Percentiles rank a stretch among this genome's conserved stretches.
Conservation (phyloP, 2,329 filamentous ascomycete species). For the Aspergillus sclerotialis region DNA sequence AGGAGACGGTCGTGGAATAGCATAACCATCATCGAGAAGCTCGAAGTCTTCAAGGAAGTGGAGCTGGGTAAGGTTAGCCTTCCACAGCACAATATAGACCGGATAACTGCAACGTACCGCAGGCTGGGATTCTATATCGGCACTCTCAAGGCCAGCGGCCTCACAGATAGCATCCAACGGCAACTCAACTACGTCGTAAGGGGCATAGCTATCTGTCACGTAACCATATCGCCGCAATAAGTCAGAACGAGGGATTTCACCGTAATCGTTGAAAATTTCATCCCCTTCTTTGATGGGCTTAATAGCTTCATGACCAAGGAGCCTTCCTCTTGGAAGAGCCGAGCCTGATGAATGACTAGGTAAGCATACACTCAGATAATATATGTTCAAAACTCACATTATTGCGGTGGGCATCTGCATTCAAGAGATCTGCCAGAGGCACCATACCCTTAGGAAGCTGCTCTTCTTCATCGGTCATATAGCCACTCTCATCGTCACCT, state of each 20-base stretch:
- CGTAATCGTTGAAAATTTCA: slow-evolving; percentile 85
- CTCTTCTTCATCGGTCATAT: slow-evolving; percentile 58
- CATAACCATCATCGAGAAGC: slow-evolving; percentile 67
- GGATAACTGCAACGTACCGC: slow-evolving; percentile 15
- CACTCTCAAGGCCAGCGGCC: slow-evolving; percentile 25
- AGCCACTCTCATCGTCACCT: slow-evolving; percentile 38
- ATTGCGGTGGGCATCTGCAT: slow-evolving; percentile 74
- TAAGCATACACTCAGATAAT: background rate
- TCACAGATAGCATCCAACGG: slow-evolving; percentile 53
- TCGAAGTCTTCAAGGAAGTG: slow-evolving; percentile 55
- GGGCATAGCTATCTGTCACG: slow-evolving; percentile 67
- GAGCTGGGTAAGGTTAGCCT: slow-evolving; percentile 21
- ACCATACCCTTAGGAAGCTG: slow-evolving; percentile 74
- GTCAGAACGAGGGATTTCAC: slow-evolving; percentile 74
- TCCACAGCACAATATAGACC: background rate
- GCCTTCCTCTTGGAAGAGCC: slow-evolving; percentile 54
- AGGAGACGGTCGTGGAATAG: slow-evolving; percentile 41
- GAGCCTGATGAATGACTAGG: slow-evolving; percentile 35
- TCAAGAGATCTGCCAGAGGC: slow-evolving; percentile 81
- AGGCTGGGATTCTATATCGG: slow-evolving; percentile 23
- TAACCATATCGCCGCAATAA: slow-evolving; percentile 81
- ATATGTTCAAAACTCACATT: slow-evolving; percentile 49
- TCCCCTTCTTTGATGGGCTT: slow-evolving; percentile 62
- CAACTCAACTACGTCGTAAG: slow-evolving; percentile 78
- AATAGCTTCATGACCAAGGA: slow-evolving; percentile 65